Percentiles rank a stretch among this genome's conserved stretches.
phyloP scores from a whole-genome alignment of 192 early-diverging fungal species.

The Funneliformis geosporum region DNA sequence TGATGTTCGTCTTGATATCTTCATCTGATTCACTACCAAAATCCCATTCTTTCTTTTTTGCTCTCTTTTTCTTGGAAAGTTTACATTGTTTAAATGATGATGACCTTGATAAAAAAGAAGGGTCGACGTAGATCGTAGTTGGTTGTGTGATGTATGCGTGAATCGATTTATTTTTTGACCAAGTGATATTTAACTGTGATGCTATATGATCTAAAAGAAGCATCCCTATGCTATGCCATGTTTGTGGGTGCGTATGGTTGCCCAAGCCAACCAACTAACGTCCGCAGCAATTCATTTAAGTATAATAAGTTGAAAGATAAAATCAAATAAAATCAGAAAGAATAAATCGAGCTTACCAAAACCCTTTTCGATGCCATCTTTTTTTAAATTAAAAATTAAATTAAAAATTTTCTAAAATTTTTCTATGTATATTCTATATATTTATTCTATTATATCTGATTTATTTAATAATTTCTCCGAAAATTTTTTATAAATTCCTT shows the following conservation, averaged over 20 bases:
- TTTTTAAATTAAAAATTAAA: too few species aligned
- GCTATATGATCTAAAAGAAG: conserved; percentile 62
- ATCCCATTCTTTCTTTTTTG: not conserved
- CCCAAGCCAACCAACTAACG: conserved; percentile 69
- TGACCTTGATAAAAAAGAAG: conserved; percentile 4
- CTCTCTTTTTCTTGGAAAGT: not conserved
- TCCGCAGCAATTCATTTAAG: not conserved
- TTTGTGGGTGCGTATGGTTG: conserved; percentile 63
- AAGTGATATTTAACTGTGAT: conserved; percentile 43
- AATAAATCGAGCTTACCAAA: not conserved
- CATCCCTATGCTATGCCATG: conserved; percentile 76
- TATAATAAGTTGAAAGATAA: not conserved
- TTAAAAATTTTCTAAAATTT: too few species aligned
- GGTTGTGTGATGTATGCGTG: conserved; percentile 37
- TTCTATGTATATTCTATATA: too few species aligned
- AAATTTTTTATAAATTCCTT: too few species aligned
- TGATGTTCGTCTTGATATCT: not conserved
- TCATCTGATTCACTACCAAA: not conserved
- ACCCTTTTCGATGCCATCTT: not conserved
- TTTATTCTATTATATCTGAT: too few species aligned
- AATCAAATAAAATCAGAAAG: not conserved
- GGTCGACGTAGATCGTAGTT: conserved; percentile 29
- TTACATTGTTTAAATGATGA: conserved; percentile 22
- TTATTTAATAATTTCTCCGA: too few species aligned
- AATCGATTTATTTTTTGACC: conserved; percentile 42